Percentiles rank a stretch among this genome's conserved stretches.
Evolutionary conservation across 139 green algal genomes (phyloP).

Genomic region (Closterium sp.): DNA sequence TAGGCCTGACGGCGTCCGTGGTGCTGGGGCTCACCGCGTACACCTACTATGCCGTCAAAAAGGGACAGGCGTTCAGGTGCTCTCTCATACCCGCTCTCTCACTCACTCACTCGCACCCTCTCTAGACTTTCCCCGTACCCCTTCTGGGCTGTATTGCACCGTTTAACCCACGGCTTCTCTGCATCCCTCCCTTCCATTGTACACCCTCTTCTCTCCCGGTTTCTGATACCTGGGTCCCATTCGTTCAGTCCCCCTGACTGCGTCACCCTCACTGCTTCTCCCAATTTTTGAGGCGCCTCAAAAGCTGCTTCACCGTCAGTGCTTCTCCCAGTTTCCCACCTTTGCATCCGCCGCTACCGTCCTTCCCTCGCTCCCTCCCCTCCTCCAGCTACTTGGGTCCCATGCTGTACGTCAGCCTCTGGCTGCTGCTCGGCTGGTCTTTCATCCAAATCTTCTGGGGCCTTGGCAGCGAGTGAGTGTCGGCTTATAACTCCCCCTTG

Average conservation of each 20-base stretch:
- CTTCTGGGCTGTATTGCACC: not conserved
- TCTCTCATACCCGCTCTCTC: not conserved
- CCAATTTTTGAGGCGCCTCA: not conserved
- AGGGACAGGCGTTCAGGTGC: conserved; percentile 62
- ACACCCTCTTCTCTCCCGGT: not conserved
- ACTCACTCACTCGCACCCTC: not conserved
- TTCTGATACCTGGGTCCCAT: not conserved
- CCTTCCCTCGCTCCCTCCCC: not conserved
- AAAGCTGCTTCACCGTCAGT: not conserved
- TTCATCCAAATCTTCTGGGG: conserved; percentile 66
- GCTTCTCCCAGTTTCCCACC: not conserved
- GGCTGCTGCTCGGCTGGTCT: conserved; percentile 54
- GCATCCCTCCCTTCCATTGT: no score
- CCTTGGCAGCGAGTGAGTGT: not conserved
- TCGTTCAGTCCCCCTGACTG: no score
- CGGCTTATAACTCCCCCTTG: no score
- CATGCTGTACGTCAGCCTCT: conserved; percentile 61
- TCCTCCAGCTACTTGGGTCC: conserved; percentile 58
- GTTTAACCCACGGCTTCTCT: not conserved
- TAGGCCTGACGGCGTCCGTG: conserved; percentile 60
- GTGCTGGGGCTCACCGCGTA: conserved; percentile 62
- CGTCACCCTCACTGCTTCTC: no score
- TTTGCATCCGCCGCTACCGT: not conserved
- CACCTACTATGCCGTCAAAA: conserved; percentile 64
- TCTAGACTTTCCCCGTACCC: not conserved